Conservation (phyloP, 305 asterid species). For the Lippia alba region DNA sequence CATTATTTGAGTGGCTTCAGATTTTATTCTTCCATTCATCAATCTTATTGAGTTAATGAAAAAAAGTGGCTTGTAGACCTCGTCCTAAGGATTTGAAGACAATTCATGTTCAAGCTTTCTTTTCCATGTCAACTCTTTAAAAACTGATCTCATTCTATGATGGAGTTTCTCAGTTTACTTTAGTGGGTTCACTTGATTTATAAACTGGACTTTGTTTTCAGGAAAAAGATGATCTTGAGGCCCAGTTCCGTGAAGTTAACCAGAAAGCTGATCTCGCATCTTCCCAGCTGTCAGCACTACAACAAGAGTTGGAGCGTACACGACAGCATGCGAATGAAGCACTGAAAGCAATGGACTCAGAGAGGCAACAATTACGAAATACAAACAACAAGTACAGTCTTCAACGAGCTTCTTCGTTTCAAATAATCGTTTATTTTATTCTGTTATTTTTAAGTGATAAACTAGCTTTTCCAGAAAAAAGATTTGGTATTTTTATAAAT, state of each 20-base stretch:
- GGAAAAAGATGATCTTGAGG: slow-evolving; percentile 98
- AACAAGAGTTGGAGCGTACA: slow-evolving; percentile 92
- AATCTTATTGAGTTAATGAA: slow-evolving; percentile 8
- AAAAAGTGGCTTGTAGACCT: slow-evolving; percentile 4
- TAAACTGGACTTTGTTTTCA: slow-evolving; percentile 46
- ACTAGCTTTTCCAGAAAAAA: slow-evolving; percentile 24
- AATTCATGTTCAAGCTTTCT: slow-evolving; percentile 13
- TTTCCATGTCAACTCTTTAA: slow-evolving; percentile 20
- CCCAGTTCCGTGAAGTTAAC: slow-evolving; percentile 75
- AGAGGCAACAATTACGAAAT: slow-evolving; percentile 92
- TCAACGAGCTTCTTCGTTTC: slow-evolving; percentile 30
- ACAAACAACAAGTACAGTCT: slow-evolving; percentile 82
- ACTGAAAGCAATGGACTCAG: slow-evolving; percentile 85
- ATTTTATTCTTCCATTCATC: neutral
- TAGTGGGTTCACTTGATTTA: slow-evolving; percentile 35
- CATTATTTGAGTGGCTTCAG: slow-evolving; percentile 12
- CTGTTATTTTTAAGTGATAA: slow-evolving; percentile 22
- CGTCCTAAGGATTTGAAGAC: slow-evolving; percentile 6
- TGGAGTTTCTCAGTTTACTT: slow-evolving; percentile 22
- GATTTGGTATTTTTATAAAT: slow-evolving; percentile 23
- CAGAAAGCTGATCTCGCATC: slow-evolving; percentile 84
- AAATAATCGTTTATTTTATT: slow-evolving; percentile 31
- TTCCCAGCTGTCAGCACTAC: slow-evolving; percentile 77
- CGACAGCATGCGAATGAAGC: slow-evolving; percentile 94
- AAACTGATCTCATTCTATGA: slow-evolving; percentile 11